Conservation (phyloP, 169 alveolate genomes). For the Plasmodium knowlesi region DNA sequence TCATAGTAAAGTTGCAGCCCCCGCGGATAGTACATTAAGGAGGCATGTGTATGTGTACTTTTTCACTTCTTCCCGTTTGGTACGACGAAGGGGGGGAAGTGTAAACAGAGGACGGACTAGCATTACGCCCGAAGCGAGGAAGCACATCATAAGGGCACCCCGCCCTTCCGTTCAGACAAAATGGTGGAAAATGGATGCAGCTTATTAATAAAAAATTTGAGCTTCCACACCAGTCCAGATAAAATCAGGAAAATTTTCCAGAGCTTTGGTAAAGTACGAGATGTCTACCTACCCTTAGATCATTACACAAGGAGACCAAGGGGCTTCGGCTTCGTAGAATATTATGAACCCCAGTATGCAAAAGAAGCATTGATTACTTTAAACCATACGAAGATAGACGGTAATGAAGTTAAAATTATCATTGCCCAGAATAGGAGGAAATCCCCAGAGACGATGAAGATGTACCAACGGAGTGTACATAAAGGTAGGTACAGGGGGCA, state of each 20-base stretch:
- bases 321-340: slow-evolving; percentile 94
- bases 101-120: background rate
- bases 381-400: slow-evolving; percentile 90
- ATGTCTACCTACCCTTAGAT: slow-evolving; percentile 90
- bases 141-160: background rate
- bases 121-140: background rate
- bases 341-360: slow-evolving; percentile 89
- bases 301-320: slow-evolving; percentile 87
- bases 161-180: background rate
- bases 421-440: slow-evolving; percentile 93
- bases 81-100: too few relatives aligned
- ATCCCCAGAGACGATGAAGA: slow-evolving; percentile 91
- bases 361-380: slow-evolving; percentile 89
- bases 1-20: background rate
- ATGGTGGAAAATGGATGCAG: slow-evolving; percentile 80
- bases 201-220: slow-evolving; percentile 85
- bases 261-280: slow-evolving; percentile 88
- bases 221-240: slow-evolving; percentile 87
- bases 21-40: background rate
- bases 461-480: slow-evolving; percentile 54
- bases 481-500: slow-evolving; percentile 17
- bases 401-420: slow-evolving; percentile 88
- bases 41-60: background rate
- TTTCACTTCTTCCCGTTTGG: background rate
- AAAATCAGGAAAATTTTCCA: slow-evolving; percentile 88